A percentile compares a stretch with the other conserved stretches of the same genome.
Evolutionary conservation across 2,329 filamentous ascomycete species (phyloP).

Genomic region (Trichoderma atroviride): DNA sequence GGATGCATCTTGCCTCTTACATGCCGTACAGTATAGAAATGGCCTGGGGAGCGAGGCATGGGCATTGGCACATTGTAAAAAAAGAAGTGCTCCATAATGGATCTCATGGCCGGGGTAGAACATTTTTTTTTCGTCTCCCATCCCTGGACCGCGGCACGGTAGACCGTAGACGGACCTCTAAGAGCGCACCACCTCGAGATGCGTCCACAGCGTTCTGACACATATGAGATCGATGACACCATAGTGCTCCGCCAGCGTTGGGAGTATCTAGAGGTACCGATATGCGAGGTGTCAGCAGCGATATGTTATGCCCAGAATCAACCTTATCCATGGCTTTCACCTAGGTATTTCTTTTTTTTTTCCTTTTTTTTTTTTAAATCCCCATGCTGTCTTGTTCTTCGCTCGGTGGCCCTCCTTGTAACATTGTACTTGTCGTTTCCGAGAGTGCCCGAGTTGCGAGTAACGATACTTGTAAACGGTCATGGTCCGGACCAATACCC

Average conservation of each 20-base stretch:
- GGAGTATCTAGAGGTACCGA: neutral
- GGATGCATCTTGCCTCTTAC: slow-evolving; percentile 22
- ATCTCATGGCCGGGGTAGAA: slow-evolving; percentile 16
- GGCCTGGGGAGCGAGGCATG: neutral
- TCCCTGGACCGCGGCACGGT: slow-evolving; percentile 14
- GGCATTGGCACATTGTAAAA: neutral
- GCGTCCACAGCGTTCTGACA: slow-evolving; percentile 24
- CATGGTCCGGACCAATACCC: slow-evolving; percentile 2
- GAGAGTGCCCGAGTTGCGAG: slow-evolving; percentile 16
- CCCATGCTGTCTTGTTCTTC: neutral
- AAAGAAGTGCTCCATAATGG: slow-evolving; percentile 6
- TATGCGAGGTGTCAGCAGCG: slow-evolving; percentile 19
- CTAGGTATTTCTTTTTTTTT: neutral
- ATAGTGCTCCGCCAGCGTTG: slow-evolving; percentile 21
- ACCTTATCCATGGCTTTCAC: slow-evolving; percentile 6
- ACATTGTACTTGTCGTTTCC: slow-evolving; percentile 13
- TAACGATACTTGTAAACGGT: slow-evolving; percentile 1
- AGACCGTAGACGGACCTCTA: slow-evolving; percentile 13
- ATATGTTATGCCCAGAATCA: slow-evolving; percentile 18
- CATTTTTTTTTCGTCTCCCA: neutral
- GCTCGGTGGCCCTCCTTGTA: slow-evolving; percentile 4
- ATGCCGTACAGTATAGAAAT: slow-evolving; percentile 1
- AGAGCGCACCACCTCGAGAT: slow-evolving; percentile 11
- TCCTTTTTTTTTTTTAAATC: neutral
- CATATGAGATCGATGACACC: slow-evolving; percentile 26